Evolutionary conservation across 768 basidiomycete species (phyloP), one percentile per base, ranked within the genome.

Genomic region (Mycena vitilis): DNA sequence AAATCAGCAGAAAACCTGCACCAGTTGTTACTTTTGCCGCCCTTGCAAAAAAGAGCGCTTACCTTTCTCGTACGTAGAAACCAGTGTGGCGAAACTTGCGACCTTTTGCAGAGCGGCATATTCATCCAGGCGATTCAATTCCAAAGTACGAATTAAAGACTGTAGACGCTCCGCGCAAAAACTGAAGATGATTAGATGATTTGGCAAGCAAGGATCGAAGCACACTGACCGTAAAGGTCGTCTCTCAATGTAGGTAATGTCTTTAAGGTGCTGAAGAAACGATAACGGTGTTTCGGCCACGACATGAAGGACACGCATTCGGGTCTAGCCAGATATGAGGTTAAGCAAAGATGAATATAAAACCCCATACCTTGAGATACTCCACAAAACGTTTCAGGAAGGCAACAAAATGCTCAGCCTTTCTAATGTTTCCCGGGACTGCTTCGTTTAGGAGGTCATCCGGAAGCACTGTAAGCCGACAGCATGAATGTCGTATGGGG

Each of bases 251-350:
- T 96, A 99, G 16, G 98, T 99, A 69, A 99, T 98, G 73, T 99
- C 98, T 80, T 98, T 99, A 54, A 99, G 85, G 80, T 99, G 98
- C 75, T 98, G 97, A 48, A 99, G 81, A 79, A 99, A 99, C 2
- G 97, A 99, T 34, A 94, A 82, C 0, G 98, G 98, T 2, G 98
- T 99, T 80, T 99, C 98, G 20, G 98, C 98, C 16, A 99, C 98
- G 68, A 99, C 98, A 77, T 99, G 98, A 34, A 98, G 82, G n/a
- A 99, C 98, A 57, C 98, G 91, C 97, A 99, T 99, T 61, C 98
- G 88, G 20, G 97, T 99, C 96, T 98, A 73, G 22, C 25, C 37
- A 34, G 49, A 48, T 48, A 16, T 65, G 25, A 60, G 60, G 47
- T 18, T 53, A 52, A n/a, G 18, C 30, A 76, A 67, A 22, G 34